These are phyloP conservation scores for Pholiota microspora DNA, from an alignment of 768 basidiomycete species.

Conservation along the genomic window DNA sequence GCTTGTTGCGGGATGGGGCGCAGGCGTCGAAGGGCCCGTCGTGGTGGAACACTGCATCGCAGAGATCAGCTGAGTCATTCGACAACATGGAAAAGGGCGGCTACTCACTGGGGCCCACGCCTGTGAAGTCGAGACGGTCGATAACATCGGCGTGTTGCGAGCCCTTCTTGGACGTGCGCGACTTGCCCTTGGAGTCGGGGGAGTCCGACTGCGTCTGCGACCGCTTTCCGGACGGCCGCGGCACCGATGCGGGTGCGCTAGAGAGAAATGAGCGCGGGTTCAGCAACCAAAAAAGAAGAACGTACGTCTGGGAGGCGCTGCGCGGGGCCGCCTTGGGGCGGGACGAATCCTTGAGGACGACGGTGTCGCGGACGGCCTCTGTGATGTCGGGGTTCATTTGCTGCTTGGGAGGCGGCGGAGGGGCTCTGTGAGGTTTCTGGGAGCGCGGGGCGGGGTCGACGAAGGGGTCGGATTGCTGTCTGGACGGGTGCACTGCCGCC, in stretches of 20 bases:
- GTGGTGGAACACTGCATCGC: conserved; percentile 77
- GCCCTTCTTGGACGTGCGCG: conserved; percentile 57
- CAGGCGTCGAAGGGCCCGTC: conserved; percentile 93
- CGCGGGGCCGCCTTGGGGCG: conserved; percentile 54
- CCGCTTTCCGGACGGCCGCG: conserved; percentile 36
- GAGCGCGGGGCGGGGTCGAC: conserved; percentile 32
- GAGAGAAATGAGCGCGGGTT: conserved; percentile 12
- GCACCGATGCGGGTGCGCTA: conserved; percentile 19
- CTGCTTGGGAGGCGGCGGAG: conserved; percentile 36
- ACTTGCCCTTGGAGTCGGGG: conserved; percentile 37
- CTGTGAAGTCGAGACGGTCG: conserved; percentile 83
- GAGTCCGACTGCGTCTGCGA: conserved; percentile 53
- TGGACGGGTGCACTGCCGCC: conserved; percentile 27
- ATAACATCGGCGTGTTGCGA: conserved; percentile 87
- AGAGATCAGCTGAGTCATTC: conserved; percentile 13
- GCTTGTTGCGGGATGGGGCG: conserved; percentile 84
- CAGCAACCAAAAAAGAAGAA: conserved; percentile 24
- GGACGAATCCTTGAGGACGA: conserved; percentile 40
- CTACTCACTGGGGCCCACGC: conserved; percentile 78
- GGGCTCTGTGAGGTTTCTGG: conserved; percentile 29
- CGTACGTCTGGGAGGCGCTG: conserved; percentile 54
- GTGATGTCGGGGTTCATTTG: conserved; percentile 41
- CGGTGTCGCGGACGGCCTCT: conserved; percentile 70
- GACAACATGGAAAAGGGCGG: conserved; percentile 6
- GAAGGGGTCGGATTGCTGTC: conserved; percentile 50